Evolutionary conservation across 106 monocot genomes (phyloP), one percentile per base, ranked within the genome.

Genomic region (Dioscorea dumetorum): DNA sequence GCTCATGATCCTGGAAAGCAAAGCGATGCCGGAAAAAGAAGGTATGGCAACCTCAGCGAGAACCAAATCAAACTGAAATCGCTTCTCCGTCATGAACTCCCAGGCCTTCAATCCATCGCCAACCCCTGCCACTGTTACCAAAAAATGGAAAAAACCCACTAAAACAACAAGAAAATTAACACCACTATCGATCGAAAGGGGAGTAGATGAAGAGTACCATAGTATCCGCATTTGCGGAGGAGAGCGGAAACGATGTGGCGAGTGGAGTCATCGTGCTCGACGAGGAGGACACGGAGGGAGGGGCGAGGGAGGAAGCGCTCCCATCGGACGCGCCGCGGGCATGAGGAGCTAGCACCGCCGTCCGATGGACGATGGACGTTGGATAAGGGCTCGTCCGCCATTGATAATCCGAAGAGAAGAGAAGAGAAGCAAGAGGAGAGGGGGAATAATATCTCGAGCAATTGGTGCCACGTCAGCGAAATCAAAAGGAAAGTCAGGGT

Each of bases 101-200:
- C 64, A 64, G 48, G 64, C 64, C 64, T 64, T 64, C 19, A 64
- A 7, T 21, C 64, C 64, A 21, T 64, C 64, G 4, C 41, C 64
- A 11, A n/a, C 64, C 3, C 48, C 64, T 16, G 64, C 64, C 33
- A 64, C 64, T 64, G 24, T 33, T 3, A 16, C 62, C 62, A 41
- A 41, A 41, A 41, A 6, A 41, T 34, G 4, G 8, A 17, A 62
- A 62, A 62, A 23, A 32, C 5, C 9, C 24, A 64, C 10, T 14
- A 56, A 56, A 56, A 56, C 54, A 56, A 56, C 15, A 28, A 3
- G 28, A 28, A 28, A 28, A 28, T 1, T 3, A 28, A 28, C 10
- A 4, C 54, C 41, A 20, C n/a, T 1, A 64, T 11, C 7, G 15
- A 64, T 19, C 33, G n/a, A 56, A 56, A 56, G 19, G n/a, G 15